Evolutionary conservation across 306 rosid species (phyloP).

Genomic region (Castanea crenata): DNA sequence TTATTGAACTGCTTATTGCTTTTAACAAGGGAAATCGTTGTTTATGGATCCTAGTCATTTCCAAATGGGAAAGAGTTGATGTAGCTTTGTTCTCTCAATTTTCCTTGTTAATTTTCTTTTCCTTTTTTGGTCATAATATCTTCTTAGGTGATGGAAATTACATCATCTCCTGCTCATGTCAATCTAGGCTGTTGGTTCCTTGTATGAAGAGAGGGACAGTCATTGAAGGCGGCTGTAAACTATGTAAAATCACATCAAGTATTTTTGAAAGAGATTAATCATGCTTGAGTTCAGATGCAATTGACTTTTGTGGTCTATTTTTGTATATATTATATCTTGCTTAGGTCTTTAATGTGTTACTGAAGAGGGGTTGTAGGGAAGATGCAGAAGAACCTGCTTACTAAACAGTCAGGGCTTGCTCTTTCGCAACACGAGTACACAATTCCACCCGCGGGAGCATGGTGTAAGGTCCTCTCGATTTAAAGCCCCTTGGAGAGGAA

Average conservation of each 20-base stretch:
- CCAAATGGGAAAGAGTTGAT: not conserved
- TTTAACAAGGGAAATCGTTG: not conserved
- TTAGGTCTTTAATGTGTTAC: too few relatives aligned
- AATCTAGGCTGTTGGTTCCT: not conserved
- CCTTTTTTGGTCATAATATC: not conserved
- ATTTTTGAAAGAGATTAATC: not conserved
- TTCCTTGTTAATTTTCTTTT: not conserved
- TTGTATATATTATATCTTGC: too few relatives aligned
- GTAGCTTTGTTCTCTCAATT: not conserved
- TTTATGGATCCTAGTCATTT: not conserved
- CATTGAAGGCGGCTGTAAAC: not conserved
- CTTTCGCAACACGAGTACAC: too few relatives aligned
- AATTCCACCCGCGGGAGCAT: too few relatives aligned
- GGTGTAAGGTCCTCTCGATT: too few relatives aligned
- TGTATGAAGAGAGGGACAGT: not conserved
- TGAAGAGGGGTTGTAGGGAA: too few relatives aligned
- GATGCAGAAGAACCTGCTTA: too few relatives aligned
- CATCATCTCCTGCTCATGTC: not conserved
- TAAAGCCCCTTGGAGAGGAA: too few relatives aligned
- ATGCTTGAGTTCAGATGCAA: not conserved
- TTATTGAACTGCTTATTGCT: not conserved
- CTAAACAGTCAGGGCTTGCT: too few relatives aligned
- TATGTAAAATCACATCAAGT: not conserved
- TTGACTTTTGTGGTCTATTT: not conserved
- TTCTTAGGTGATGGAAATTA: not conserved